A percentile compares a stretch with the other conserved stretches of the same genome.
phyloP scores from a whole-genome alignment of 495 filamentous ascomycete species.

The Cercophora scortea region DNA sequence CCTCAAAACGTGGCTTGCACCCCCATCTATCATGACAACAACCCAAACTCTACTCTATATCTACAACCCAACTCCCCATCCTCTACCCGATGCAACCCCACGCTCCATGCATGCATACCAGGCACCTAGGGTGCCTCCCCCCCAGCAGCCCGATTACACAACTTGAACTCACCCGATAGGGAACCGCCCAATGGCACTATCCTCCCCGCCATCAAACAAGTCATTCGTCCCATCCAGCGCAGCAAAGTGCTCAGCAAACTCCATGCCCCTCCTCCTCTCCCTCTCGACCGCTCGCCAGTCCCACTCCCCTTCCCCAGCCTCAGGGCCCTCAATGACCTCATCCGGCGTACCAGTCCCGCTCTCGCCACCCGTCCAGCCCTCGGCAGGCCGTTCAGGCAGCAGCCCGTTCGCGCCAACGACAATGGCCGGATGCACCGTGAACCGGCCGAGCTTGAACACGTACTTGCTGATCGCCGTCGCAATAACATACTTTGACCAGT shows the following conservation, averaged over 20 bases:
- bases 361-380: conserved; percentile 39
- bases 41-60: too few relatives aligned
- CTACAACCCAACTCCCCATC: too few relatives aligned
- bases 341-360: conserved; percentile 26
- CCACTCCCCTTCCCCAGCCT: conserved; percentile 24
- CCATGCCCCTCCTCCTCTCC: conserved; percentile 38
- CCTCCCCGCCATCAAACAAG: conserved; percentile 40
- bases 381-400: conserved; percentile 50
- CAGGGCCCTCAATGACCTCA: conserved; percentile 16
- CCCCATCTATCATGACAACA: too few relatives aligned
- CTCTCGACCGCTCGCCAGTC: conserved; percentile 42
- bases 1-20: too few relatives aligned
- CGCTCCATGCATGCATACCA: too few relatives aligned
- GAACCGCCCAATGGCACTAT: conserved; percentile 39
- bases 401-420: conserved; percentile 61
- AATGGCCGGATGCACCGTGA: conserved; percentile 77
- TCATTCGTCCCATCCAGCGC: conserved; percentile 40
- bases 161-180: conserved; percentile 31
- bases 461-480: conserved; percentile 79
- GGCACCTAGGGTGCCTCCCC: too few relatives aligned
- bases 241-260: conserved; percentile 42
- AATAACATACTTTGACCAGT: conserved; percentile 49
- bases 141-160: too few relatives aligned
- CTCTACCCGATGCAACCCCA: too few relatives aligned
- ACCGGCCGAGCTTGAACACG: conserved; percentile 78